These are phyloP conservation scores for Phaffia rhodozyma DNA, from an alignment of 1,284 basidiomycete genomes.

Conservation along the genomic window DNA sequence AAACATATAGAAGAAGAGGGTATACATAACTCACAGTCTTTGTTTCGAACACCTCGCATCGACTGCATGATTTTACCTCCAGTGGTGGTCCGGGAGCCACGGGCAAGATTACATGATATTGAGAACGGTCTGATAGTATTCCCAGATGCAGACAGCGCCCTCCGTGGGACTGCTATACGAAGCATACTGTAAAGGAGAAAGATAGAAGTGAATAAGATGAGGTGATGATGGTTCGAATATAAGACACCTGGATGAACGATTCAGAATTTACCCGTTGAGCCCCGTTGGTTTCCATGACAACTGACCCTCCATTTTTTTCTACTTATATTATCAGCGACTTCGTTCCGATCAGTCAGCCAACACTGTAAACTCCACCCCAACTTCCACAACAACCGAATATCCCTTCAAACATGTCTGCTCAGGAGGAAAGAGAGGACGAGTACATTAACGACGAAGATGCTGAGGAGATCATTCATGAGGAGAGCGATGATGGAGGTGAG, in stretches of 20 bases:
- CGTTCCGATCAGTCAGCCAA: too few species aligned
- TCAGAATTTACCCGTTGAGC: too few species aligned
- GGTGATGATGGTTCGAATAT: neutral
- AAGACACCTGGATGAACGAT: too few species aligned
- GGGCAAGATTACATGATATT: neutral
- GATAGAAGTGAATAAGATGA: neutral
- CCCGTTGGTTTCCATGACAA: too few species aligned
- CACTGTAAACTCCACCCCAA: too few species aligned
- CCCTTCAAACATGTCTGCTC: too few species aligned
- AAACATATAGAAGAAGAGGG: neutral
- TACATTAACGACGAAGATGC: constrained; percentile 38
- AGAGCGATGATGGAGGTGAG: constrained; percentile 16
- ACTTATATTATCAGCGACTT: too few species aligned
- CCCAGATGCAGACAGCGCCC: neutral
- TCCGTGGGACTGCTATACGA: neutral
- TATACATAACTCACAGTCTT: constrained; percentile 1
- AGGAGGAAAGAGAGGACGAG: neutral
- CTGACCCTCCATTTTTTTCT: too few species aligned
- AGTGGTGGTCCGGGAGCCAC: neutral
- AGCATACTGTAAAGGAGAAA: neutral
- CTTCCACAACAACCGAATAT: too few species aligned
- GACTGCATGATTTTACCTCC: constrained; percentile 9
- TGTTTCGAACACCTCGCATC: neutral
- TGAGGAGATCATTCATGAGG: constrained; percentile 16
- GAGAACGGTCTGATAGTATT: neutral